Percentiles rank a stretch among this genome's conserved stretches.
Conservation (phyloP, 2,329 filamentous ascomycete species). For the Aspergillus brunneoviolaceus region DNA sequence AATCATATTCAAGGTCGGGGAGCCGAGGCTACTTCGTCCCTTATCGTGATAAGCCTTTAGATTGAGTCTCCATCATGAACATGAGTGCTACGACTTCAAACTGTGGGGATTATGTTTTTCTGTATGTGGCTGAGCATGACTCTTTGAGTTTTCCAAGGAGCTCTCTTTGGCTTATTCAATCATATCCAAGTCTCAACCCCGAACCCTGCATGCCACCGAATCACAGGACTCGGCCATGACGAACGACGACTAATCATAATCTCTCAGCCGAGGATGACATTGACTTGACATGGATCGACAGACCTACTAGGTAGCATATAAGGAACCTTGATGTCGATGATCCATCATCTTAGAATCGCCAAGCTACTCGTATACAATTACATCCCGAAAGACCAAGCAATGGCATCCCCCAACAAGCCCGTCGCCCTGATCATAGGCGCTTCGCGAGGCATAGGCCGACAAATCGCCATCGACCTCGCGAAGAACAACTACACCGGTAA, state of each 20-base stretch:
- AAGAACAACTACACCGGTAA: slow-evolving; percentile 67
- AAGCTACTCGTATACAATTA: not conserved
- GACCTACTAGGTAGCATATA: not conserved
- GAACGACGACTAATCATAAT: slow-evolving; percentile 5
- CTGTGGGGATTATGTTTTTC: slow-evolving; percentile 1
- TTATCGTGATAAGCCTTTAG: not conserved
- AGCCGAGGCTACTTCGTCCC: not conserved
- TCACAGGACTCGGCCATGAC: not conserved
- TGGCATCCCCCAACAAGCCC: slow-evolving; percentile 15
- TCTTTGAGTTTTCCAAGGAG: no score
- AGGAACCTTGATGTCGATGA: not conserved
- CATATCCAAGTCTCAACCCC: no score
- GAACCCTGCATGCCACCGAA: not conserved
- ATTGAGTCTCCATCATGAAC: no score
- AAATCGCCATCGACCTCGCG: slow-evolving; percentile 75
- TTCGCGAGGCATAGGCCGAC: slow-evolving; percentile 76
- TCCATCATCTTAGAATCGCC: not conserved
- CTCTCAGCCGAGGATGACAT: slow-evolving; percentile 11
- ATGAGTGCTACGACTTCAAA: slow-evolving; percentile 3
- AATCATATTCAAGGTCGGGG: not conserved
- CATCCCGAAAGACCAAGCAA: slow-evolving; percentile 12
- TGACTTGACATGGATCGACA: not conserved
- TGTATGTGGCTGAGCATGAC: no score
- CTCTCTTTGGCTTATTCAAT: no score
- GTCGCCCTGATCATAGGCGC: slow-evolving; percentile 74